These are phyloP conservation scores for Penicillium salamii DNA, from an alignment of 495 filamentous ascomycete species.

Conservation along the genomic window DNA sequence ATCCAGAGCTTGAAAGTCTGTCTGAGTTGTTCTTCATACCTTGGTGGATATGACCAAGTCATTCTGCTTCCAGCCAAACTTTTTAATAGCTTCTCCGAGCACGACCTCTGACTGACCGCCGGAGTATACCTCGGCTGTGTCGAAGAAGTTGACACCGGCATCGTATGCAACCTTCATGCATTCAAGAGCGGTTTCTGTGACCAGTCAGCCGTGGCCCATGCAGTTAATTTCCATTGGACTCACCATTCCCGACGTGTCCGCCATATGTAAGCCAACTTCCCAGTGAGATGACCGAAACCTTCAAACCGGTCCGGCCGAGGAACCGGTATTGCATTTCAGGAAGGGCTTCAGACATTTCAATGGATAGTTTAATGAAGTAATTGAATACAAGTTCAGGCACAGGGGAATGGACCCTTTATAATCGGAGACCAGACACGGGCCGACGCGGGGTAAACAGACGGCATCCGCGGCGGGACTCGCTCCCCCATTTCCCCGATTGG, in stretches of 20 bases:
- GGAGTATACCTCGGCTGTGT: constrained; percentile 46
- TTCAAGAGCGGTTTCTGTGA: constrained; percentile 56
- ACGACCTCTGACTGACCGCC: constrained; percentile 69
- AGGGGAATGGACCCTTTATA: background rate
- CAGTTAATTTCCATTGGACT: background rate
- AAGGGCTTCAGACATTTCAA: constrained; percentile 28
- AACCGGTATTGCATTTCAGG: constrained; percentile 73
- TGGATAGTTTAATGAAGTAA: background rate
- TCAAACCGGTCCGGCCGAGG: constrained; percentile 70
- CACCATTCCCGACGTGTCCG: constrained; percentile 66
- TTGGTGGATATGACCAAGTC: constrained; percentile 88
- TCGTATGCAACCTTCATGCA: constrained; percentile 78
- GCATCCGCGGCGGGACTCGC: background rate
- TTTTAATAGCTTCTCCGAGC: constrained; percentile 68
- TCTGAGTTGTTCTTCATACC: constrained; percentile 33
- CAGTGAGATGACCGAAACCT: constrained; percentile 71
- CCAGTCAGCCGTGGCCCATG: background rate
- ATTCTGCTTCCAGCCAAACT: constrained; percentile 65
- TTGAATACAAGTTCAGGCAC: background rate
- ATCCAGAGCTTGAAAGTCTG: background rate
- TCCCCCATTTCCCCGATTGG: background rate
- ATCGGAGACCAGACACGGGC: background rate
- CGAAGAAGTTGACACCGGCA: constrained; percentile 73
- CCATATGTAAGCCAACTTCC: constrained; percentile 79
- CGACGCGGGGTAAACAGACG: constrained; percentile 13